These are phyloP conservation scores for Neurospora sp. DNA, from an alignment of 495 filamentous ascomycete species.

Conservation along the genomic window DNA sequence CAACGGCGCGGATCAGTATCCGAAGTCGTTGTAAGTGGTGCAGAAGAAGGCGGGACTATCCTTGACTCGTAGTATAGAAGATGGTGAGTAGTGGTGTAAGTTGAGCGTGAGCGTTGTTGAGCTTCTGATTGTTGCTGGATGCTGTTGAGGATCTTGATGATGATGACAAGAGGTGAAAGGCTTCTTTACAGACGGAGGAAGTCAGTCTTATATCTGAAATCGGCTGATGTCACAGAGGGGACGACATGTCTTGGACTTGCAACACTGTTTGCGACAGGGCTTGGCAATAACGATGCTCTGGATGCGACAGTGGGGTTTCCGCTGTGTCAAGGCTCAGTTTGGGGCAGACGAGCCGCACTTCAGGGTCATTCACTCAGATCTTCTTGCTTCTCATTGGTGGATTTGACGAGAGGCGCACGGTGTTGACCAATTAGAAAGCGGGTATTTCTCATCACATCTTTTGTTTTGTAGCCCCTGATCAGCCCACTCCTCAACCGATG, in stretches of 20 bases:
- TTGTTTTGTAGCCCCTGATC: neutral
- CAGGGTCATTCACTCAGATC: neutral
- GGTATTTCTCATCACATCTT: conserved; percentile 20
- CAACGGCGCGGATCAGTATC: neutral
- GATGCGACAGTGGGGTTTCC: neutral
- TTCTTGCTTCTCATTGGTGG: conserved; percentile 8
- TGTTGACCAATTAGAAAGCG: conserved; percentile 9
- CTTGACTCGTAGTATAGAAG: neutral
- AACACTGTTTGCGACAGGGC: neutral
- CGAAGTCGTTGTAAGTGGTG: neutral
- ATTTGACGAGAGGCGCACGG: neutral
- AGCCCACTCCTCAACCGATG: neutral
- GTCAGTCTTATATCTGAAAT: neutral
- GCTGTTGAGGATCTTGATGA: neutral
- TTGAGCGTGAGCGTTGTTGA: neutral
- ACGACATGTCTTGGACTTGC: neutral
- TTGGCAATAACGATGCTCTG: neutral
- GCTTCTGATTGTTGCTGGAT: neutral
- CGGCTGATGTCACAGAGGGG: neutral
- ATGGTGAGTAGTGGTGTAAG: neutral
- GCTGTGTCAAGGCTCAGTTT: neutral
- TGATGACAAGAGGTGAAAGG: neutral
- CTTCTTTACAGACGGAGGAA: neutral
- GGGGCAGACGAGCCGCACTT: neutral
- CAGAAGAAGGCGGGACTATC: neutral